Evolutionary conservation across 2,329 filamentous ascomycete genomes (phyloP), one percentile per base, ranked within the genome.

Genomic region (Clarireedia homoeocarpa): DNA sequence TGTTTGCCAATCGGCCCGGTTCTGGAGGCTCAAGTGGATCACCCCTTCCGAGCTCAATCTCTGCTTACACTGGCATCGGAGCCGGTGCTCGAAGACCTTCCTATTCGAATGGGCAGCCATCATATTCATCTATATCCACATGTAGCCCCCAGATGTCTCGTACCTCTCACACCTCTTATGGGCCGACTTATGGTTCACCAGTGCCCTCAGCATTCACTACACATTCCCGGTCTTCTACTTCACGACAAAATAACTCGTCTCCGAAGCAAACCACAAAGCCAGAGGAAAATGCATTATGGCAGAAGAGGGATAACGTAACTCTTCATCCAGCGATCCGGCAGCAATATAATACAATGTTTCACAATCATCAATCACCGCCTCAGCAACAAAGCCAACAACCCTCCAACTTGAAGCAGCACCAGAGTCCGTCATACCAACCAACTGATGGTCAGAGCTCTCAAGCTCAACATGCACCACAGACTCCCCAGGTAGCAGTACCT

Each of bases 301-400:
- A 64, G 40, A 65, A 65, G 51, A 66, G 63, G 36, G 64, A 66
- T 7, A 46, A 42, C 6, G 45, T 61, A 6, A 57, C 61, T 12
- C 51, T 71, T 24, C 72, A 74, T 58, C 72, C 72, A 38, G 71
- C 72, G 23, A 73, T 71, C 48, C 68, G 71, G 47, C 69, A 65
- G 48, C 65, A 69, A 34, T 68, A 67, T 38, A 63, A 53, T 36
- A 36, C 62, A 3, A 61, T 67, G 49, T 63, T 63, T 39, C 58
- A 64, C 49, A 60, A 64, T 14, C 47, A 47, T 26, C 42, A 53
- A n/a, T 48, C 49, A 38, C 47, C 55, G 39, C 55, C 58, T 17
- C 55, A 55, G 39, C 47, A 34, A 45, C 23, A 12, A 39, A 2
- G 6, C 23, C 47, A 50, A 50, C 45, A 54, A 50, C 39, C 40